A percentile compares a stretch with the other conserved stretches of the same genome.
phyloP scores from a whole-genome alignment of 441 rosid genomes.

The Aleurites moluccanus region DNA sequence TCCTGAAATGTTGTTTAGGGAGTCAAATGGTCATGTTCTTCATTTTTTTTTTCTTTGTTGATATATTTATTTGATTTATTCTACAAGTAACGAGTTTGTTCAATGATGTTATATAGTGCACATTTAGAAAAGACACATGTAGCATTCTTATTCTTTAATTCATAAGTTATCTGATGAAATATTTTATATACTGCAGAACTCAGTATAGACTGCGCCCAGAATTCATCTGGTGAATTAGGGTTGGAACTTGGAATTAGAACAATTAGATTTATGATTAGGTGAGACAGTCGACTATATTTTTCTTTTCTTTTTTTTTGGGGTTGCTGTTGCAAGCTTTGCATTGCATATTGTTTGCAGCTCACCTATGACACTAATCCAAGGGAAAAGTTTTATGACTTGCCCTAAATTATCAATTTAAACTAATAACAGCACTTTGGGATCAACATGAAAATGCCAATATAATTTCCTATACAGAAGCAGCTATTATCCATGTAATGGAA shows the following conservation, averaged over 20 bases:
- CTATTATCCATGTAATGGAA: not conserved
- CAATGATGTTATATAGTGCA: conserved; percentile 36
- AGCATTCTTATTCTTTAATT: conserved; percentile 30
- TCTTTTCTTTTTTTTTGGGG: no score
- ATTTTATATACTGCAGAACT: not conserved
- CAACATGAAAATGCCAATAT: no score
- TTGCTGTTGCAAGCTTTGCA: no score
- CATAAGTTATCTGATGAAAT: conserved; percentile 13
- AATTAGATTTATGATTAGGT: not conserved
- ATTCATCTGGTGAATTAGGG: not conserved
- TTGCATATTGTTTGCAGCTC: no score
- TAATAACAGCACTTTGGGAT: no score
- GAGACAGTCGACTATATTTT: no score
- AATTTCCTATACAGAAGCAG: no score
- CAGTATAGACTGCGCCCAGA: not conserved
- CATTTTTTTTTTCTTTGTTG: conserved; percentile 37
- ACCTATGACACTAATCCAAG: no score
- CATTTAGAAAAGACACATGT: conserved; percentile 33
- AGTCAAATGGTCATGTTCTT: conserved; percentile 9
- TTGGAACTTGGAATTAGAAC: not conserved
- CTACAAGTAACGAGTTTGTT: conserved; percentile 34
- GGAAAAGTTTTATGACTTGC: no score
- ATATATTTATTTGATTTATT: conserved; percentile 39
- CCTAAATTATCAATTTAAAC: no score
- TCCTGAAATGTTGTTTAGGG: conserved; percentile 25